A percentile compares a stretch with the other conserved stretches of the same genome.
Conservation (phyloP, 495 filamentous ascomycete genomes). For the Aspergillus biplanus region DNA sequence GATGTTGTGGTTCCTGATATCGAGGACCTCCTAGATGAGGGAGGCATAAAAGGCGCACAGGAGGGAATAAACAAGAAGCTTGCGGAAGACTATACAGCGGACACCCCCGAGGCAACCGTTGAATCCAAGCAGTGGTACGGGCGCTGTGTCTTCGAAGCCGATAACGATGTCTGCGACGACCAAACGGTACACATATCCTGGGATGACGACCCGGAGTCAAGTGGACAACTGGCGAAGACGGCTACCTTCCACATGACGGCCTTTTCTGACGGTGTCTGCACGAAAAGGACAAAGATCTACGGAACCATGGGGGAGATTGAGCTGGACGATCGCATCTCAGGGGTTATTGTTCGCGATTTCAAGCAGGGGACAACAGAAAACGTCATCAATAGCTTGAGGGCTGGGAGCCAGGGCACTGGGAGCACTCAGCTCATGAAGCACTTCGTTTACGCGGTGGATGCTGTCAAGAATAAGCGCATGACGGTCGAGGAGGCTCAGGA, state of each 20-base stretch:
- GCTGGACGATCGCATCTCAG: slow-evolving; percentile 42
- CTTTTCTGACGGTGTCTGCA: slow-evolving; percentile 71
- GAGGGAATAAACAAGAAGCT: slow-evolving; percentile 34
- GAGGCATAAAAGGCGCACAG: slow-evolving; percentile 21
- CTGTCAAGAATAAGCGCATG: background rate
- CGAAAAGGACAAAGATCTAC: slow-evolving; percentile 70
- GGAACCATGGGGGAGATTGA: slow-evolving; percentile 75
- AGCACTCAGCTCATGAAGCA: background rate
- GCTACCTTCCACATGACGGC: slow-evolving; percentile 85
- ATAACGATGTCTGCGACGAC: slow-evolving; percentile 82
- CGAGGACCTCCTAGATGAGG: slow-evolving; percentile 56
- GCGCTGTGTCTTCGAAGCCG: slow-evolving; percentile 78
- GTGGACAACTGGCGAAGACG: slow-evolving; percentile 67
- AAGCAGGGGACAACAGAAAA: background rate
- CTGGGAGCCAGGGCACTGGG: background rate
- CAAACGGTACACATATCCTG: slow-evolving; percentile 70
- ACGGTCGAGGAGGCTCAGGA: slow-evolving; percentile 1
- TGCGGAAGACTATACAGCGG: slow-evolving; percentile 63
- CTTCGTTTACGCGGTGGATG: slow-evolving; percentile 4
- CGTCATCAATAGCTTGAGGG: background rate
- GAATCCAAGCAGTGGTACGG: slow-evolving; percentile 71
- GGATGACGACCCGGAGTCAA: slow-evolving; percentile 63
- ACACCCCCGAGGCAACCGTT: slow-evolving; percentile 50
- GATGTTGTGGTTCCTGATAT: slow-evolving; percentile 78
- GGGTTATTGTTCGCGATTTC: background rate